phyloP scores from a whole-genome alignment of 495 filamentous ascomycete species.

The Poronia punctata region DNA sequence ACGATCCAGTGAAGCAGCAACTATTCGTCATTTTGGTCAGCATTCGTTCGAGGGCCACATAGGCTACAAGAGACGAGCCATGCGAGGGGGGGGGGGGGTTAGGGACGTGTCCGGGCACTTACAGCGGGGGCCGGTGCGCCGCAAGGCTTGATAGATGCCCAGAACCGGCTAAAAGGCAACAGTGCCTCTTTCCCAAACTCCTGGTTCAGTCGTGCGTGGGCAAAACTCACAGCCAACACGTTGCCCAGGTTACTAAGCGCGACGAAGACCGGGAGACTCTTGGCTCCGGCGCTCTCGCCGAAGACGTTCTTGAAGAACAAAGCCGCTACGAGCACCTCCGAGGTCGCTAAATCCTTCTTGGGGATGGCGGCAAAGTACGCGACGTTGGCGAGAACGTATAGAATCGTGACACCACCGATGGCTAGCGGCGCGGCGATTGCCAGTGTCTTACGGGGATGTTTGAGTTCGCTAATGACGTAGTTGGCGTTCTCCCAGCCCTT shows the following conservation, averaged over 20 bases:
- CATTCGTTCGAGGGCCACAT: background rate
- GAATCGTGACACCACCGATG: constrained; percentile 50
- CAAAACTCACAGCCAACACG: constrained; percentile 62
- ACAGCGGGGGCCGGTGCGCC: constrained; percentile 45
- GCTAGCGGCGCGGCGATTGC: constrained; percentile 58
- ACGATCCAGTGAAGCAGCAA: constrained; percentile 42
- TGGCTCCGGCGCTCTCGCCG: constrained; percentile 47
- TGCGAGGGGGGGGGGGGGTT: background rate
- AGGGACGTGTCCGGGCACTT: constrained; percentile 11
- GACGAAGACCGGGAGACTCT: constrained; percentile 61
- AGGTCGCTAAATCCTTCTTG: constrained; percentile 53
- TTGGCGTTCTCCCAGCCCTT: constrained; percentile 60
- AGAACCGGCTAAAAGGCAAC: constrained; percentile 53
- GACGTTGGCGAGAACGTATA: constrained; percentile 65
- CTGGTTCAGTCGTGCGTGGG: constrained; percentile 58
- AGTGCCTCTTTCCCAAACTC: constrained; percentile 62
- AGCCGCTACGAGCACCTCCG: constrained; percentile 55
- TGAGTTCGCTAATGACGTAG: constrained; percentile 55
- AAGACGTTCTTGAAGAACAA: constrained; percentile 63
- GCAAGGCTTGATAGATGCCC: constrained; percentile 58
- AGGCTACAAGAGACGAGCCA: background rate
- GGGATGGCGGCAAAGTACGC: constrained; percentile 66
- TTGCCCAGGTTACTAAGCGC: constrained; percentile 68
- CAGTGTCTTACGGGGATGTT: constrained; percentile 56
- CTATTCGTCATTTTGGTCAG: constrained; percentile 7